phyloP scores from a whole-genome alignment of 1,139 yeast species.

The Magnusiomyces fungicola region DNA sequence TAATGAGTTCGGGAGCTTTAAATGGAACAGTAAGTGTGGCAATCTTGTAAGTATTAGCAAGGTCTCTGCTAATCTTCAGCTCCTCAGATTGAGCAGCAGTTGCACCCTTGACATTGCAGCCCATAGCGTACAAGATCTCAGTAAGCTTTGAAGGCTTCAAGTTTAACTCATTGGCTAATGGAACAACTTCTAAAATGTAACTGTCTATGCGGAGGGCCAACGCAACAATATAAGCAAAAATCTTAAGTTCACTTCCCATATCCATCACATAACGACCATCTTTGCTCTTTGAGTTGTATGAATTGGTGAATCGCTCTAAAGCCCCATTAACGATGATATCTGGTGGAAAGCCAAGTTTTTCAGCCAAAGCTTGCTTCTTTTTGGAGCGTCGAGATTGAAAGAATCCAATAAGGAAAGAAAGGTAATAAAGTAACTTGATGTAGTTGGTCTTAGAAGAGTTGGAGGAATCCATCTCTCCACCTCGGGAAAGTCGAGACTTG shows the following conservation, averaged over 20 bases:
- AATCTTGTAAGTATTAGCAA: slow-evolving; percentile 62
- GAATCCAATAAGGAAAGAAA: slow-evolving; percentile 41
- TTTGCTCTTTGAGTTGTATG: neutral
- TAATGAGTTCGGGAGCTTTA: slow-evolving; percentile 74
- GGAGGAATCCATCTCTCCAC: slow-evolving; percentile 20
- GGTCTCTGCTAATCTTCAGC: slow-evolving; percentile 43
- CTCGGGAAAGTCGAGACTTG: slow-evolving; percentile 4
- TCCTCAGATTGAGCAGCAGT: slow-evolving; percentile 80
- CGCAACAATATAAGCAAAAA: slow-evolving; percentile 71
- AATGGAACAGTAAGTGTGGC: slow-evolving; percentile 86
- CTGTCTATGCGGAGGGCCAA: slow-evolving; percentile 68
- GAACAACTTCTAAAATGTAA: slow-evolving; percentile 67
- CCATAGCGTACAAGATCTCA: slow-evolving; percentile 68
- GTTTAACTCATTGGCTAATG: slow-evolving; percentile 78
- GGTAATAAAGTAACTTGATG: slow-evolving; percentile 66
- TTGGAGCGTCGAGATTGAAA: slow-evolving; percentile 28
- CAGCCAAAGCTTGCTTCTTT: slow-evolving; percentile 53
- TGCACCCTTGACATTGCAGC: slow-evolving; percentile 70
- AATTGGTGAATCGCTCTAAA: slow-evolving; percentile 53
- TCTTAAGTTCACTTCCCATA: slow-evolving; percentile 80
- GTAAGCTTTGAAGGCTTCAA: slow-evolving; percentile 69
- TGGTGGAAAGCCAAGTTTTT: slow-evolving; percentile 60
- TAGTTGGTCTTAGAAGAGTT: slow-evolving; percentile 38
- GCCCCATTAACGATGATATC: slow-evolving; percentile 68
- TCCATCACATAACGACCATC: slow-evolving; percentile 75